Conservation (phyloP, 768 basidiomycete species). For the Termitomyces sp. region DNA sequence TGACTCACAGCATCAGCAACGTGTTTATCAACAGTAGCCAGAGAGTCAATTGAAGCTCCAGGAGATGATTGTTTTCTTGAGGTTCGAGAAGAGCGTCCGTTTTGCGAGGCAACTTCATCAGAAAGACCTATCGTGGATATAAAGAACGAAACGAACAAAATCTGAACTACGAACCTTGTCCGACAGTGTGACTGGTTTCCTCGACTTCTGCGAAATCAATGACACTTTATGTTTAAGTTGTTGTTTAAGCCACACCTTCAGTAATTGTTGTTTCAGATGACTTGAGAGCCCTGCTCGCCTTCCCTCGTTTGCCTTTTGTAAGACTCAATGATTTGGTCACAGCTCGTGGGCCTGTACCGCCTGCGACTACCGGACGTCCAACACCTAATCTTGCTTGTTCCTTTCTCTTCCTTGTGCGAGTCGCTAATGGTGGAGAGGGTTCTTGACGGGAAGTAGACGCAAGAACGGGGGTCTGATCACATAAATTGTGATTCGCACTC, state of each 20-base stretch:
- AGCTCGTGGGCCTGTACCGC: slow-evolving; percentile 60
- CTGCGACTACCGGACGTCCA: slow-evolving; percentile 60
- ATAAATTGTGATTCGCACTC: slow-evolving; percentile 8
- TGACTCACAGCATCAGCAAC: slow-evolving; percentile 29
- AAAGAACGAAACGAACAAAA: background rate
- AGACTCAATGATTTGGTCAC: slow-evolving; percentile 54
- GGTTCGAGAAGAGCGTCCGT: background rate
- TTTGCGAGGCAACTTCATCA: background rate
- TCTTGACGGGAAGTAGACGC: slow-evolving; percentile 18
- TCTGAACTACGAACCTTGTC: slow-evolving; percentile 4
- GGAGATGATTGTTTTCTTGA: background rate
- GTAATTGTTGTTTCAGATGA: slow-evolving; percentile 50
- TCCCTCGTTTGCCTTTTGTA: slow-evolving; percentile 44
- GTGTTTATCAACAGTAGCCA: slow-evolving; percentile 20
- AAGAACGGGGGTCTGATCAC: slow-evolving; percentile 11
- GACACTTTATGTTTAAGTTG: background rate
- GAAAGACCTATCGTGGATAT: background rate
- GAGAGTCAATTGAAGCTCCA: slow-evolving; percentile 13
- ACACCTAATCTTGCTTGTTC: slow-evolving; percentile 69
- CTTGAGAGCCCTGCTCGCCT: slow-evolving; percentile 42
- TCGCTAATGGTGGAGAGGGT: slow-evolving; percentile 19
- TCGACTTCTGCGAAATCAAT: slow-evolving; percentile 14
- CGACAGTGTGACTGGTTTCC: background rate
- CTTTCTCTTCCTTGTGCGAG: slow-evolving; percentile 64
- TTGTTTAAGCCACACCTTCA: slow-evolving; percentile 25